Percentiles rank a stretch among this genome's conserved stretches.
phyloP scores from a whole-genome alignment of 2,329 filamentous ascomycete species.

The Camptophora hylomeconis region DNA sequence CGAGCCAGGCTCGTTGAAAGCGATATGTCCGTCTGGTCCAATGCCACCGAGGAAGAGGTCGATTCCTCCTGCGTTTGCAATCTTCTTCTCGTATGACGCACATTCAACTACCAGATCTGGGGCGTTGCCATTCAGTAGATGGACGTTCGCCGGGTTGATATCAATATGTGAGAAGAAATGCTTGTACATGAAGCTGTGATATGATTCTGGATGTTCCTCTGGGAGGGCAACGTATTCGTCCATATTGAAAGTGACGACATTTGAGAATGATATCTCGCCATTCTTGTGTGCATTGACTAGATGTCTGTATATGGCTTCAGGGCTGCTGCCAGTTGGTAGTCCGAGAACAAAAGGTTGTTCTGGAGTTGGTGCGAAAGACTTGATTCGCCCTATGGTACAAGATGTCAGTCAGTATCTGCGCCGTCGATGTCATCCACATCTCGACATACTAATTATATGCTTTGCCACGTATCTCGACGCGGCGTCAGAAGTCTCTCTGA shows the following conservation, averaged over 20 bases:
- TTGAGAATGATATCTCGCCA: conserved; percentile 61
- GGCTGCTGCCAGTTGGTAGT: conserved; percentile 71
- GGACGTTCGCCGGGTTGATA: conserved; percentile 66
- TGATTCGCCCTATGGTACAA: conserved; percentile 63
- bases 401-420: conserved; percentile 4
- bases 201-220: conserved; percentile 70
- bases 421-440: conserved; percentile 6
- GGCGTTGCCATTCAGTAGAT: conserved; percentile 74
- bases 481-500: conserved; percentile 55
- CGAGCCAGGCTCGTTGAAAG: conserved; percentile 81
- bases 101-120: conserved; percentile 64
- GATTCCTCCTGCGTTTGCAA: conserved; percentile 62
- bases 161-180: conserved; percentile 81
- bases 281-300: conserved; percentile 44
- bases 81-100: conserved; percentile 65
- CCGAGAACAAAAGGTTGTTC: conserved; percentile 69
- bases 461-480: conserved; percentile 67
- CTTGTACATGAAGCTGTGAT: conserved; percentile 89
- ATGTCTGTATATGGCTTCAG: conserved; percentile 62
- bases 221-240: conserved; percentile 81
- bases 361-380: conserved; percentile 58
- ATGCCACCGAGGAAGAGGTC: conserved; percentile 78
- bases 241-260: conserved; percentile 92
- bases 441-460: conserved; percentile 56
- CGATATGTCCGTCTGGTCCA: conserved; percentile 75